These are phyloP conservation scores for Cladosporium sp. DNA, from an alignment of 2,329 filamentous ascomycete genomes.

Conservation along the genomic window DNA sequence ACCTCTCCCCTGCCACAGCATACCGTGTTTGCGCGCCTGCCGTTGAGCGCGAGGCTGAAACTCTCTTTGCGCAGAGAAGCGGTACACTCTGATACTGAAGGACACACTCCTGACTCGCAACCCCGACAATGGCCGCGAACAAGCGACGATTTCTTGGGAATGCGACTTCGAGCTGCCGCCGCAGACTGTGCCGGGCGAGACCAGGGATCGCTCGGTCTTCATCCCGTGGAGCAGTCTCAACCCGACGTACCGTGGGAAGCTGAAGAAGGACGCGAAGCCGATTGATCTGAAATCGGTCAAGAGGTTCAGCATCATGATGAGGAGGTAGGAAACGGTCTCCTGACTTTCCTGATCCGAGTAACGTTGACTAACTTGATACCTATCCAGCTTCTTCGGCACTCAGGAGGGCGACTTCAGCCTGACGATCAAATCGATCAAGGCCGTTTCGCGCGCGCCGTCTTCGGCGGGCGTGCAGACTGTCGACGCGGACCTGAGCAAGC, in stretches of 20 bases:
- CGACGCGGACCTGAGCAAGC: not conserved
- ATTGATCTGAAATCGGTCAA: conserved; percentile 57
- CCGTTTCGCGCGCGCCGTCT: conserved; percentile 26
- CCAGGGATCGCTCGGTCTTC: conserved; percentile 38
- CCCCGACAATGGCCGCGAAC: conserved; percentile 60
- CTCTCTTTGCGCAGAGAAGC: conserved; percentile 42
- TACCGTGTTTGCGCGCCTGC: too few relatives aligned
- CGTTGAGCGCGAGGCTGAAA: not conserved
- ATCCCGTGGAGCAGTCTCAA: conserved; percentile 61
- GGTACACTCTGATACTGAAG: conserved; percentile 70
- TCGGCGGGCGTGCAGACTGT: conserved; percentile 1
- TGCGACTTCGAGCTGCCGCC: conserved; percentile 52
- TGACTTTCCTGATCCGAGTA: too few relatives aligned
- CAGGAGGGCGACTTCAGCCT: conserved; percentile 65
- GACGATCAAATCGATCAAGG: conserved; percentile 50
- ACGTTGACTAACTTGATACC: not conserved
- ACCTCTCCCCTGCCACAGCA: not conserved
- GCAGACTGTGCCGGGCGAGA: conserved; percentile 20
- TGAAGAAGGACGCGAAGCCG: conserved; percentile 53
- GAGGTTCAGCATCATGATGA: conserved; percentile 70
- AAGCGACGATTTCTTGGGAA: conserved; percentile 68
- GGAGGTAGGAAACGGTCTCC: conserved; percentile 54
- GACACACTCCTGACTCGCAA: conserved; percentile 55
- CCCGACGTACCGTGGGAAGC: conserved; percentile 66
- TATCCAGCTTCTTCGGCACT: conserved; percentile 62